Percentiles rank a stretch among this genome's conserved stretches.
These are phyloP conservation scores for Trifolium dubium DNA, from an alignment of 306 rosid genomes.

Conservation along the genomic window DNA sequence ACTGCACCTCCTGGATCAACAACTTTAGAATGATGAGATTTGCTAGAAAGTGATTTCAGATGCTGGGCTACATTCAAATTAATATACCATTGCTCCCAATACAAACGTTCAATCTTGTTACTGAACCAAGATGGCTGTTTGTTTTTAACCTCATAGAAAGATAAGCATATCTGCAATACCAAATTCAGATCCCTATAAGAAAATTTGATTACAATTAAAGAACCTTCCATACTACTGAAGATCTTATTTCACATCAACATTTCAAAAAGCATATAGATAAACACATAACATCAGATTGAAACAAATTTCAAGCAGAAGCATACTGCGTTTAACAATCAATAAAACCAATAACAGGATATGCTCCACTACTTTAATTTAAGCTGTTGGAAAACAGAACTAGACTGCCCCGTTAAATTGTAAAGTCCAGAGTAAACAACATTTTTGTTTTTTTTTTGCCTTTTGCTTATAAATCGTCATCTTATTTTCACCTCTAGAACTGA, in stretches of 20 bases:
- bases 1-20: slow-evolving; percentile 77
- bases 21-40: slow-evolving; percentile 76
- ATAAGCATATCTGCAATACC: slow-evolving; percentile 76
- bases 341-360: neutral
- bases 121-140: slow-evolving; percentile 88
- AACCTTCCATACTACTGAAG: slow-evolving; percentile 6
- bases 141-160: slow-evolving; percentile 87
- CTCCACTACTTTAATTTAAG: neutral
- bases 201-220: neutral
- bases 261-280: neutral
- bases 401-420: neutral
- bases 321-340: neutral
- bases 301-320: neutral
- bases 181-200: slow-evolving; percentile 32
- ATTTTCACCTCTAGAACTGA: neutral
- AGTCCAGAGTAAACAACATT: neutral
- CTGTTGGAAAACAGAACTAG: neutral
- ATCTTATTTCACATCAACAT: slow-evolving; percentile 6
- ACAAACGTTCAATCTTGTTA: slow-evolving; percentile 75
- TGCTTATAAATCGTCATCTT: neutral
- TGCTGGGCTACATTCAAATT: slow-evolving; percentile 83
- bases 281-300: neutral
- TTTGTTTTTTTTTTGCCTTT: neutral
- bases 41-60: slow-evolving; percentile 65
- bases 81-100: slow-evolving; percentile 99